Conservation (phyloP, 257 asterid species). For the Osmanthus fragrans region DNA sequence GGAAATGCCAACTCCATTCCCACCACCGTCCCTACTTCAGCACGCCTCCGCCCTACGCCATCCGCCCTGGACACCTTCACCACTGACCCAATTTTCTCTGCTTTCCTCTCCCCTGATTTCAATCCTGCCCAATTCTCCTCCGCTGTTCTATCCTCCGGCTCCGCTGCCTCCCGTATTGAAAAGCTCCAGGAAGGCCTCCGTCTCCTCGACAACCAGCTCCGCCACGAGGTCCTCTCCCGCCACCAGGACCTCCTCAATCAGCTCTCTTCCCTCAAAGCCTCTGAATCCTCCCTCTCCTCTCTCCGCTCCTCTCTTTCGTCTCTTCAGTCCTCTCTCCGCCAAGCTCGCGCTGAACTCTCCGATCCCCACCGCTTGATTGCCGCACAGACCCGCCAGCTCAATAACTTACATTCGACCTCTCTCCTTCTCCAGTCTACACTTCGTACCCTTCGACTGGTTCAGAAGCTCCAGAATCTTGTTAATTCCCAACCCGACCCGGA, state of each 20-base stretch:
- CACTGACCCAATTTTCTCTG: conserved; percentile 79
- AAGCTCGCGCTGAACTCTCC: conserved; percentile 74
- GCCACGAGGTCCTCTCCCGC: conserved; percentile 85
- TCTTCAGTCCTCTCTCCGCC: conserved; percentile 74
- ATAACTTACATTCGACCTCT: conserved; percentile 66
- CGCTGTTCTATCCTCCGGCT: conserved; percentile 93
- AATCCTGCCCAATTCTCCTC: conserved; percentile 90
- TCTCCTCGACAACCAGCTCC: conserved; percentile 77
- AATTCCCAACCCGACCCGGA: conserved; percentile 56
- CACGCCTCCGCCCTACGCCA: conserved; percentile 31
- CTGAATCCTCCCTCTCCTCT: conserved; percentile 75
- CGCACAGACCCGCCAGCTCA: conserved; percentile 70
- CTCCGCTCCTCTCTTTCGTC: conserved; percentile 75
- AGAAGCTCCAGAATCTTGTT: conserved; percentile 64
- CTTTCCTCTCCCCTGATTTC: conserved; percentile 84
- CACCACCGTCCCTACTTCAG: conserved; percentile 25
- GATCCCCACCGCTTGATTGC: conserved; percentile 71
- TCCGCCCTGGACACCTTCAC: conserved; percentile 63
- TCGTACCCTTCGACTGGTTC: conserved; percentile 58
- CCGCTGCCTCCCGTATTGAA: conserved; percentile 92
- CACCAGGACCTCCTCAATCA: conserved; percentile 79
- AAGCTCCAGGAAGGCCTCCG: conserved; percentile 88
- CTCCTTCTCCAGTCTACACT: conserved; percentile 64
- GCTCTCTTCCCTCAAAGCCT: conserved; percentile 72
- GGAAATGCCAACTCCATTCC: conserved; percentile 24